Evolutionary conservation across 805 yeast genomes (phyloP), one percentile per base, ranked within the genome.

Genomic region (Starmerella riodocensis): DNA sequence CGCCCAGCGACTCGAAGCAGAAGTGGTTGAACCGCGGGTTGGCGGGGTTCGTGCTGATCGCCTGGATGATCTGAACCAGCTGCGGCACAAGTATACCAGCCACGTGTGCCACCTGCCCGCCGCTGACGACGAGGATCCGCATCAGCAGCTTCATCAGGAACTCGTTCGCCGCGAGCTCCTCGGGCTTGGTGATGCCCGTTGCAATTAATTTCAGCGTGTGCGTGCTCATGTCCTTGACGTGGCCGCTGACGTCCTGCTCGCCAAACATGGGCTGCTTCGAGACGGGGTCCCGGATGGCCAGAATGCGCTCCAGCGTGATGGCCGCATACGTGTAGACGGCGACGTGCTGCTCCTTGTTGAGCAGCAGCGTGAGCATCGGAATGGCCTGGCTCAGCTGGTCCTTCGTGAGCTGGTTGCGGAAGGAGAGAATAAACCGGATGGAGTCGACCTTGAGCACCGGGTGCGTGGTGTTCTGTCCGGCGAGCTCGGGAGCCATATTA

Each of bases 321-420:
- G 98, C 86, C 1, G 97, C 76, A 54, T 86, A 91, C 0, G 98
- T 86, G 59, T 81, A 83, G 17, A 88, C 93, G 25, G 85, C 94
- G 5, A 39, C 32, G 42, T 79, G 81, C 41, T 76, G 74, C 6
- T 63, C 60, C 26, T 78, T 71, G 38, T 66, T 62, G 50, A 93
- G 71, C 55, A 82, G 85, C 13, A 69, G 66, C 9, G 84, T 73
- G 43, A 91, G 63, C 30, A 83, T 63, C 13, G 95, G 94, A 58
- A 91, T 68, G 1, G 91, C 75, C 44, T 82, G 78, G 8, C 74
- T 56, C 23, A 91, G 64, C 57, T 88, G 96, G 7, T 71, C 78
- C 54, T 85, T 86, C 6, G 91, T 83, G 43, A 91, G 66, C 63
- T 91, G 98, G 58, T 88, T 86, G 64, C 98, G 73, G 63, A 91